These are phyloP conservation scores for Colletotrichum higginsianum DNA, from an alignment of 2,329 filamentous ascomycete species.

Conservation along the genomic window DNA sequence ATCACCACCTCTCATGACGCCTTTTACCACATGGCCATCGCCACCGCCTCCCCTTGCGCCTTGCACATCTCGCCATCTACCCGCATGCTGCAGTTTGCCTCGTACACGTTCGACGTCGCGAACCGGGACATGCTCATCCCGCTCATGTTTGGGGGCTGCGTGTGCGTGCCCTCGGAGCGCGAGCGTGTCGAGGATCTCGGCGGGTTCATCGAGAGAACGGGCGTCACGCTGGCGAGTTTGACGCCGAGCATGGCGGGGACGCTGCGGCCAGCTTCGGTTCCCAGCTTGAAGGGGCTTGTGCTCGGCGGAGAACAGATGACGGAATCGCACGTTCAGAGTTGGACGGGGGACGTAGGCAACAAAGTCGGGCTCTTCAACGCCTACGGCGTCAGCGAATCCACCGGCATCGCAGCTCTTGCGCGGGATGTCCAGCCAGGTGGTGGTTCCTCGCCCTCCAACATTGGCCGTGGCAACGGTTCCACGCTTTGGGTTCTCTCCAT, in stretches of 20 bases:
- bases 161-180: constrained; percentile 42
- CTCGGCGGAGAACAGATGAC: not conserved
- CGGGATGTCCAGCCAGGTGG: no score
- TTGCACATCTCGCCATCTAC: constrained; percentile 14
- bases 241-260: constrained; percentile 40
- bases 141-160: constrained; percentile 35
- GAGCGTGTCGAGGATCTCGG: constrained; percentile 31
- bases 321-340: no score
- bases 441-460: no score
- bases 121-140: constrained; percentile 36
- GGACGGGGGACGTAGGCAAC: no score
- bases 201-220: constrained; percentile 28
- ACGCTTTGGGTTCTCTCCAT: no score
- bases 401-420: no score
- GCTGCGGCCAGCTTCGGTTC: constrained; percentile 34
- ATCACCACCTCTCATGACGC: constrained; percentile 16
- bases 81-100: constrained; percentile 43
- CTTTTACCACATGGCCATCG: no score
- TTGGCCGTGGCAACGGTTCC: no score
- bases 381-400: no score
- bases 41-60: no score
- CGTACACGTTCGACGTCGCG: constrained; percentile 43
- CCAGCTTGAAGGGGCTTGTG: constrained; percentile 3
- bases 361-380: no score
- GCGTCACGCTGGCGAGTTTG: constrained; percentile 27